Evolutionary conservation across 345 rosid species (phyloP).

Genomic region (Acer yangbiense): DNA sequence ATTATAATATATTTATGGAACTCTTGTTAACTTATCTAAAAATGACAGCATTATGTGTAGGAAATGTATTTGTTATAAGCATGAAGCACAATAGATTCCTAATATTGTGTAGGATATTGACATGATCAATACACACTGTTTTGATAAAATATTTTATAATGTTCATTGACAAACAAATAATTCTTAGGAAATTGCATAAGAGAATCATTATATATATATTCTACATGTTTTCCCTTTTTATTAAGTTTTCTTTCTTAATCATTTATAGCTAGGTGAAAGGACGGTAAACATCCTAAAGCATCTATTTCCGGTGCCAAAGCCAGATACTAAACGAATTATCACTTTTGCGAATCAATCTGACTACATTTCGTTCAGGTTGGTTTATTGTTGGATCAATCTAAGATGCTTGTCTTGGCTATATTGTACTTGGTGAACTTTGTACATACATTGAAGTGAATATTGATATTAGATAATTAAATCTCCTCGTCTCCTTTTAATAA

Average conservation of each 20-base stretch:
- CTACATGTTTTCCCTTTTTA: neutral
- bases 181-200: neutral
- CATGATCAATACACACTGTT: neutral
- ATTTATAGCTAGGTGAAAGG: constrained; percentile 75
- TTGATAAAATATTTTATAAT: neutral
- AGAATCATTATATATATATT: neutral
- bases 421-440: neutral
- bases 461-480: too few relatives aligned
- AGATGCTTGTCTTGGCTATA: neutral
- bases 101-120: neutral
- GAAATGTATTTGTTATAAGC: neutral
- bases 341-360: constrained; percentile 84
- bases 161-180: neutral
- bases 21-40: neutral
- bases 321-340: constrained; percentile 71
- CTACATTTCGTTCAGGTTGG: constrained; percentile 89
- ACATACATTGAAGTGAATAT: neutral
- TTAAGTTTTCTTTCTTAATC: constrained; percentile 2
- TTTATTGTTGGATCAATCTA: neutral
- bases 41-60: neutral
- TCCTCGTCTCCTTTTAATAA: neutral
- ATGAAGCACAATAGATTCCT: neutral
- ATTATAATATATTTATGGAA: neutral
- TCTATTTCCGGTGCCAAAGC: constrained; percentile 89
- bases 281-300: constrained; percentile 77